Conservation (phyloP, 768 basidiomycete species). For the Pulveroboletus frians region DNA sequence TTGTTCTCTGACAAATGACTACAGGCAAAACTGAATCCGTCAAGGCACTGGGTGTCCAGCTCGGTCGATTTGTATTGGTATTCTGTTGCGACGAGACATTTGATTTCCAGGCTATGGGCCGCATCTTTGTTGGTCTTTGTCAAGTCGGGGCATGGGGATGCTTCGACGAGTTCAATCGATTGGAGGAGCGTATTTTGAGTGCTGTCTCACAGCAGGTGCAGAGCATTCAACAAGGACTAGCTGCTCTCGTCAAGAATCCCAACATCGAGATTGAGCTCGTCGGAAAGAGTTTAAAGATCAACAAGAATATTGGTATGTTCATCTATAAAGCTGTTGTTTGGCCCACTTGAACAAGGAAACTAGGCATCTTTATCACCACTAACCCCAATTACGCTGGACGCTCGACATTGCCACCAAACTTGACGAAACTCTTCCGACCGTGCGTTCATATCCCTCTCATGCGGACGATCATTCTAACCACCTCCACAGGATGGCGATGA, state of each 20-base stretch:
- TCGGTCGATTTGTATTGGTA: slow-evolving; percentile 98
- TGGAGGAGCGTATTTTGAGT: slow-evolving; percentile 95
- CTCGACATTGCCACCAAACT: slow-evolving; percentile 80
- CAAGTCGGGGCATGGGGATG: slow-evolving; percentile 99
- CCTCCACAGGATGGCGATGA: slow-evolving; percentile 89
- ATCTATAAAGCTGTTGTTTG: not conserved
- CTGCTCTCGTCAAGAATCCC: slow-evolving; percentile 75
- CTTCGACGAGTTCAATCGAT: slow-evolving; percentile 96
- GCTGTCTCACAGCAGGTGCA: slow-evolving; percentile 99
- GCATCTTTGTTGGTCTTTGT: slow-evolving; percentile 97
- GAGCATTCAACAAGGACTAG: slow-evolving; percentile 94
- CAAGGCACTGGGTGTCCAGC: slow-evolving; percentile 94
- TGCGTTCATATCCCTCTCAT: slow-evolving; percentile 36
- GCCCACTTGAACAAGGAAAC: slow-evolving; percentile 8
- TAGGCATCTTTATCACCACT: slow-evolving; percentile 97
- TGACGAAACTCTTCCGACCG: slow-evolving; percentile 93
- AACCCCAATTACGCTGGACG: slow-evolving; percentile 99
- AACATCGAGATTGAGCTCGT: slow-evolving; percentile 92
- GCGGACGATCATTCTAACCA: slow-evolving; percentile 6
- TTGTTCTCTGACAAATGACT: slow-evolving; percentile 2
- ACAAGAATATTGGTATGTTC: slow-evolving; percentile 78
- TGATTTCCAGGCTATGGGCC: slow-evolving; percentile 99
- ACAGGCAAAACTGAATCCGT: slow-evolving; percentile 98
- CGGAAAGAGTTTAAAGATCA: slow-evolving; percentile 89
- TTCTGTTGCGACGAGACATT: slow-evolving; percentile 99